Evolutionary conservation across 441 rosid genomes (phyloP).

Genomic region (Sinapis alba): DNA sequence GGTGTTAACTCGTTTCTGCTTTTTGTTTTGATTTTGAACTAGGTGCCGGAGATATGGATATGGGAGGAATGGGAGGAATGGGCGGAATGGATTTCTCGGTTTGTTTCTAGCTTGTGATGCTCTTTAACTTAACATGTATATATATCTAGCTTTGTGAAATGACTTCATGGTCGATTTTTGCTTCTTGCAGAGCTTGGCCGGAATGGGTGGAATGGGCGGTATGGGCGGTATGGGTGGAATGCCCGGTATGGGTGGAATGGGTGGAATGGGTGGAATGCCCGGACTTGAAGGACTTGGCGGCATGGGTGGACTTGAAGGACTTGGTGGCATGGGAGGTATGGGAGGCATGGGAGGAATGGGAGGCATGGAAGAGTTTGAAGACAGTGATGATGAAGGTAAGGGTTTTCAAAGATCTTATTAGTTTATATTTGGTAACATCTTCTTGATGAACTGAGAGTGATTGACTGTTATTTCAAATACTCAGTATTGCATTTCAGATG

Average conservation of each 20-base stretch:
- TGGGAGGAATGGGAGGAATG: constrained; percentile 40
- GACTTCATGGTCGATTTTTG: no score
- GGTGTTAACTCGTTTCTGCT: not conserved
- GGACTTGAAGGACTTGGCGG: constrained; percentile 30
- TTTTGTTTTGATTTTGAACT: not conserved
- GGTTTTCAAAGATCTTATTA: not conserved
- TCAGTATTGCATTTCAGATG: not conserved
- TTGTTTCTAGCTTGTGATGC: constrained; percentile 23
- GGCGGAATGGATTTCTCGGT: constrained; percentile 44
- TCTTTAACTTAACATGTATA: no score
- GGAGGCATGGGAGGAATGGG: constrained; percentile 42
- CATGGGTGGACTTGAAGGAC: constrained; percentile 37
- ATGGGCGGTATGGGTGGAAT: no score
- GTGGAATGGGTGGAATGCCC: constrained; percentile 27
- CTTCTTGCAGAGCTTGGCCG: no score
- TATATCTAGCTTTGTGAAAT: no score
- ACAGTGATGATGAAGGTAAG: constrained; percentile 88
- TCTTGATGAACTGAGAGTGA: constrained; percentile 5
- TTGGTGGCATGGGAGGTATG: constrained; percentile 29
- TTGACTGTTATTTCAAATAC: not conserved
- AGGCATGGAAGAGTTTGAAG: constrained; percentile 70
- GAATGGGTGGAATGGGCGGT: no score
- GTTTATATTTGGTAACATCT: constrained; percentile 8
- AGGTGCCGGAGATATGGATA: constrained; percentile 41
- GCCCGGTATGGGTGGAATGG: constrained; percentile 3